Conservation (phyloP, 192 early-diverging fungal species). For the Coemansia sp. region DNA sequence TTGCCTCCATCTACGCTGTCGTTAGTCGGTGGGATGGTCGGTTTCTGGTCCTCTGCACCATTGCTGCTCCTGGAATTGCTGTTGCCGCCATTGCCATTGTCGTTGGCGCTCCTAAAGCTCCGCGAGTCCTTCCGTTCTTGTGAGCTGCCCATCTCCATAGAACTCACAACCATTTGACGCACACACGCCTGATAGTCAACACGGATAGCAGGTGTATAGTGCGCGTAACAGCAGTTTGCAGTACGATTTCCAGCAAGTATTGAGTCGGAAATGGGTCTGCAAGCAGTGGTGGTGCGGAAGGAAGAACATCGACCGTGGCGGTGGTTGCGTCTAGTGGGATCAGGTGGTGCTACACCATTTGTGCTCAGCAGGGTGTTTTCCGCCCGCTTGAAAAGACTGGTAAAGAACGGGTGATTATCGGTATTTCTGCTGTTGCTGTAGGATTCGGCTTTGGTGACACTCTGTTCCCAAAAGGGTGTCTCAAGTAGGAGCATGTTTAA, state of each 20-base stretch:
- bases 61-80: not conserved
- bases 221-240: not conserved
- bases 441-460: not conserved
- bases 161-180: too few relatives aligned
- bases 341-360: not conserved
- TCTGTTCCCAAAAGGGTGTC: not conserved
- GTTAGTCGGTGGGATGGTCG: too few relatives aligned
- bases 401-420: not conserved
- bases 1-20: constrained; percentile 4
- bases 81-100: not conserved
- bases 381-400: not conserved
- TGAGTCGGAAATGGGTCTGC: not conserved
- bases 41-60: not conserved
- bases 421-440: too few relatives aligned
- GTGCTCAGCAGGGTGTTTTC: not conserved
- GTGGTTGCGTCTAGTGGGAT: not conserved
- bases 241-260: too few relatives aligned
- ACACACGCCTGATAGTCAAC: not conserved
- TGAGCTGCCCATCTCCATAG: not conserved
- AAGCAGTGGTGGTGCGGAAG: not conserved
- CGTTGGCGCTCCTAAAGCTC: not conserved
- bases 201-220: not conserved
- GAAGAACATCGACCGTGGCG: too few relatives aligned
- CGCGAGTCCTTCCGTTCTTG: not conserved
- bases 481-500: constrained; percentile 13